phyloP scores from a whole-genome alignment of 2,329 filamentous ascomycete genomes.

The Xylaria sp. region DNA sequence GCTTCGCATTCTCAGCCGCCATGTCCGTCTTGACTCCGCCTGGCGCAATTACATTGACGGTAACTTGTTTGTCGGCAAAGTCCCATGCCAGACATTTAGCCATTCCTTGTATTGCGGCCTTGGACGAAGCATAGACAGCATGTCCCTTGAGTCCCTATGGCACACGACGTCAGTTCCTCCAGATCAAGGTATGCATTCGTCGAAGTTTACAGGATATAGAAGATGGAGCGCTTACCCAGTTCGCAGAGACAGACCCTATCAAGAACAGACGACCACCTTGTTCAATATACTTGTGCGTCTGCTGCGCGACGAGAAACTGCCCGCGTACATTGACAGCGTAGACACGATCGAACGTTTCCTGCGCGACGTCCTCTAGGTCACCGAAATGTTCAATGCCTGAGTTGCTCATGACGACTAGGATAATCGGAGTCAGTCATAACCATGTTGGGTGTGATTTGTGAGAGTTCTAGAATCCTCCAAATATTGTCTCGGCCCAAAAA shows the following conservation, averaged over 20 bases:
- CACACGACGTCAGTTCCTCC: background rate
- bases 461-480: background rate
- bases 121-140: constrained; percentile 7
- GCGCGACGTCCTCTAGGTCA: constrained; percentile 21
- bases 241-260: constrained; percentile 34
- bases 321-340: constrained; percentile 35
- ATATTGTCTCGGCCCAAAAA: background rate
- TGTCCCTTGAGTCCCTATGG: background rate
- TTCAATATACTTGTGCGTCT: constrained; percentile 35
- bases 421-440: background rate
- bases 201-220: background rate
- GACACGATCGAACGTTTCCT: constrained; percentile 32
- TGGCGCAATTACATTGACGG: constrained; percentile 10
- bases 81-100: constrained; percentile 13
- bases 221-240: constrained; percentile 32
- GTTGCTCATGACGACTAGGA: constrained; percentile 44
- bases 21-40: constrained; percentile 18
- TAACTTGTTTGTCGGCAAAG: constrained; percentile 5
- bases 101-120: constrained; percentile 17
- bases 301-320: constrained; percentile 36
- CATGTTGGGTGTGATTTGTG: background rate
- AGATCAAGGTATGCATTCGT: background rate
- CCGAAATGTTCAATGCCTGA: constrained; percentile 40
- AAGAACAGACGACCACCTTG: constrained; percentile 35
- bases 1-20: constrained; percentile 4